Conservation (phyloP, 78 protist genomes). For the Dictyostelium discoideum region DNA sequence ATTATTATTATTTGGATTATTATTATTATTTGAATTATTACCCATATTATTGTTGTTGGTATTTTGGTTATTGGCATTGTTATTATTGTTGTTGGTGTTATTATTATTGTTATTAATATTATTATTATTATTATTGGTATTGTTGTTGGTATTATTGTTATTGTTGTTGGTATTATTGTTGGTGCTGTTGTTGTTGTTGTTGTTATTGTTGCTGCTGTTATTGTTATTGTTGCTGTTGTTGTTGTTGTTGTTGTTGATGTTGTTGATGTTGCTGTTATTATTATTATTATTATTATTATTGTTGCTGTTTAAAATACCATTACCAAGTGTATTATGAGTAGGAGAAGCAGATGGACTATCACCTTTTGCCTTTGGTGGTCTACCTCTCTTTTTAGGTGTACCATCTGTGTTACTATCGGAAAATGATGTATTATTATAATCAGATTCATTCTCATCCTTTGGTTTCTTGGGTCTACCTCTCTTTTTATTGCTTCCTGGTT, state of each 20-base stretch:
- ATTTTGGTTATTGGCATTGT: neutral
- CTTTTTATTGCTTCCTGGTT: constrained; percentile 43
- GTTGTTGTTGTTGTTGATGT: neutral
- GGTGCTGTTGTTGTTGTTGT: neutral
- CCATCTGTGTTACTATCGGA: neutral
- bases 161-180: neutral
- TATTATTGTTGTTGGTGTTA: neutral
- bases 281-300: neutral
- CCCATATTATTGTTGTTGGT: neutral
- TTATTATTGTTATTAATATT: neutral
- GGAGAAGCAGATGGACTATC: neutral
- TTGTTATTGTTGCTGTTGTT: neutral
- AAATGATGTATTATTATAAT: neutral
- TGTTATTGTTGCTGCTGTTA: neutral
- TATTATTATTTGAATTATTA: neutral
- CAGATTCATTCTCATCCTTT: constrained; percentile 10
- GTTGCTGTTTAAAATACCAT: neutral
- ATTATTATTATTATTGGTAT: neutral
- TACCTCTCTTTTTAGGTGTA: constrained; percentile 61
- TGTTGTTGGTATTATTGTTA: neutral
- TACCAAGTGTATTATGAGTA: neutral
- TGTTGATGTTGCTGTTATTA: neutral
- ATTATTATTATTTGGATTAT: neutral
- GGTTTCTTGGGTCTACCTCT: constrained; percentile 76
- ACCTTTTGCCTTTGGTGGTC: constrained; percentile 52